Percentiles rank a stretch among this genome's conserved stretches.
phyloP scores from a whole-genome alignment of 2,329 filamentous ascomycete species.

The Talaromyces sp. region DNA sequence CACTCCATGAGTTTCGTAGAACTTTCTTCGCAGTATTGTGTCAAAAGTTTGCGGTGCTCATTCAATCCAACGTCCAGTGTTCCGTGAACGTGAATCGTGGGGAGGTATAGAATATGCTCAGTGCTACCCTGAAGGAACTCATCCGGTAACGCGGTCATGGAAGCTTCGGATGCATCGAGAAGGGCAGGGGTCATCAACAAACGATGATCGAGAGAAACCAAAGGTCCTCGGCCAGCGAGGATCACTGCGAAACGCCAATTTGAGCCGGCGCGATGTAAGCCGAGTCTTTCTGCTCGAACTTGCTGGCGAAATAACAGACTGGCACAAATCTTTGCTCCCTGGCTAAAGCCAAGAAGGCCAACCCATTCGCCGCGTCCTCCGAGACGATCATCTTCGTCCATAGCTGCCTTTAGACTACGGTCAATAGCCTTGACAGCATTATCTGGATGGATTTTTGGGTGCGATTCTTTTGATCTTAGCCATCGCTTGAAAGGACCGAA shows the following conservation, averaged over 20 bases:
- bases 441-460: conserved; percentile 51
- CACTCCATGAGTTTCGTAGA: conserved; percentile 63
- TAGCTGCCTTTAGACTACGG: conserved; percentile 25
- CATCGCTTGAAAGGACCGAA: conserved; percentile 63
- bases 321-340: conserved; percentile 61
- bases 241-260: conserved; percentile 60
- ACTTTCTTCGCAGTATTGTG: conserved; percentile 57
- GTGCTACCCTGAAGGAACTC: background rate
- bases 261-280: conserved; percentile 26
- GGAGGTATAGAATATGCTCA: conserved; percentile 52
- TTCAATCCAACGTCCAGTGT: conserved; percentile 58
- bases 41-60: conserved; percentile 55
- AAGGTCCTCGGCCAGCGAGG: conserved; percentile 60
- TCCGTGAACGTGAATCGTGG: conserved; percentile 68
- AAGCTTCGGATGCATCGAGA: background rate
- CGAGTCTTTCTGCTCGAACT: conserved; percentile 30
- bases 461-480: conserved; percentile 61
- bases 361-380: conserved; percentile 58
- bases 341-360: conserved; percentile 63
- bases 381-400: conserved; percentile 49
- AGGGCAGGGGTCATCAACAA: conserved; percentile 8
- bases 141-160: conserved; percentile 2
- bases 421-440: conserved; percentile 43
- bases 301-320: conserved; percentile 63
- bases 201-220: conserved; percentile 41